Conservation (phyloP, 441 rosid genomes). For the Syzygium malaccense region DNA sequence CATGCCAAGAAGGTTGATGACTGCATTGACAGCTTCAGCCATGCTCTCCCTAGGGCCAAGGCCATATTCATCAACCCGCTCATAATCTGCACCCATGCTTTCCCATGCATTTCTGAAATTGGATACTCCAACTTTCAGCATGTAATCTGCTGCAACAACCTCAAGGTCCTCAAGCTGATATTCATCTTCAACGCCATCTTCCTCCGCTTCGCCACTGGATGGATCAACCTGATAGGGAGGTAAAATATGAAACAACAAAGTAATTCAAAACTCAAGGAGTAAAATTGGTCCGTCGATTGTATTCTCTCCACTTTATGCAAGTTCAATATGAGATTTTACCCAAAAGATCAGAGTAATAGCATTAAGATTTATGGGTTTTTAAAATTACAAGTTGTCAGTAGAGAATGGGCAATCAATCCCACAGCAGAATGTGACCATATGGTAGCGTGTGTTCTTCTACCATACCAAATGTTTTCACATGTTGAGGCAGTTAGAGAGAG, state of each 20-base stretch:
- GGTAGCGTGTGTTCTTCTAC: background rate
- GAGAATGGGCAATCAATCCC: background rate
- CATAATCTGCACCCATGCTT: constrained; percentile 65
- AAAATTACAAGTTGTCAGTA: background rate
- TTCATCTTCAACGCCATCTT: constrained; percentile 97
- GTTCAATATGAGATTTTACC: background rate
- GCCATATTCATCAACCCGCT: constrained; percentile 91
- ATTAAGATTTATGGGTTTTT: background rate
- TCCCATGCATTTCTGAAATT: constrained; percentile 99
- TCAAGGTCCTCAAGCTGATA: constrained; percentile 98
- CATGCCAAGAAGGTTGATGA: constrained; percentile 92
- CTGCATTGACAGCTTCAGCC: constrained; percentile 77
- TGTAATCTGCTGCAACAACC: constrained; percentile 88
- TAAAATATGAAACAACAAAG: background rate
- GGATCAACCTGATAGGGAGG: constrained; percentile 65
- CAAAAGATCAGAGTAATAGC: background rate
- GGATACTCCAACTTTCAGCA: constrained; percentile 70
- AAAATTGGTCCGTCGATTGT: background rate
- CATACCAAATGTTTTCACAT: background rate
- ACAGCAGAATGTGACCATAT: background rate
- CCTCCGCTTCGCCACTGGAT: constrained; percentile 80
- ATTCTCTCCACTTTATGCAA: background rate
- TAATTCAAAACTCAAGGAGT: background rate
- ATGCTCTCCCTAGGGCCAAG: constrained; percentile 91
- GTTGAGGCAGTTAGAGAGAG: background rate